Evolutionary conservation across 495 filamentous ascomycete genomes (phyloP).

Genomic region (Clavariopsis aquatica): DNA sequence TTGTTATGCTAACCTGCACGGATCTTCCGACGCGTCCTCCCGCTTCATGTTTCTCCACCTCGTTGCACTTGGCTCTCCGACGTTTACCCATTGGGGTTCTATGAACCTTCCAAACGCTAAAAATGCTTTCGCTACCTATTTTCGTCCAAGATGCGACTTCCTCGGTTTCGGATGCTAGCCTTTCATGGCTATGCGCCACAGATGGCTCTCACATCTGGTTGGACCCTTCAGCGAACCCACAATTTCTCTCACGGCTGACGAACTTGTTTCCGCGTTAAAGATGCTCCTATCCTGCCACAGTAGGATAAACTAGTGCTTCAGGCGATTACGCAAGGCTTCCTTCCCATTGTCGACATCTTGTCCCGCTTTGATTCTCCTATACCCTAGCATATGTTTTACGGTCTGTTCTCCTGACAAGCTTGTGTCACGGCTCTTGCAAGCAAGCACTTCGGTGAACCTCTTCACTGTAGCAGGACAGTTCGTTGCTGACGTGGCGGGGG

Average conservation of each 20-base stretch:
- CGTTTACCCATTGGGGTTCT: neutral
- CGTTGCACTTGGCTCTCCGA: neutral
- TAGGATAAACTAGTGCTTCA: too few relatives aligned
- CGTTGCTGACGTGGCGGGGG: neutral
- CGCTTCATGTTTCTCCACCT: neutral
- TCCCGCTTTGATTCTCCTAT: neutral
- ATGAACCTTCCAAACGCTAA: neutral
- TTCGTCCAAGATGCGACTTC: neutral
- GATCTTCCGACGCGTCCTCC: neutral
- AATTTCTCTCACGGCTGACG: neutral
- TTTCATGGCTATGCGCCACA: neutral
- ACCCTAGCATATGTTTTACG: neutral
- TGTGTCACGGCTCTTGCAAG: neutral
- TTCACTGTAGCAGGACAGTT: neutral
- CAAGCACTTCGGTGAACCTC: neutral
- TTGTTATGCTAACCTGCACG: neutral
- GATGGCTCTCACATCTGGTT: neutral
- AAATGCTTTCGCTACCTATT: neutral
- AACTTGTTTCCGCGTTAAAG: neutral
- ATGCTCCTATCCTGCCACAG: neutral
- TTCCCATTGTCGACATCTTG: neutral
- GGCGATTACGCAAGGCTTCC: neutral
- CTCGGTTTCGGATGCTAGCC: neutral
- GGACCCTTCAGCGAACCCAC: neutral
- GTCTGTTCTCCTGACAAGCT: neutral